A percentile compares a stretch with the other conserved stretches of the same genome.
phyloP scores from a whole-genome alignment of 805 yeast genomes.

The Barnettozyma salicaria region DNA sequence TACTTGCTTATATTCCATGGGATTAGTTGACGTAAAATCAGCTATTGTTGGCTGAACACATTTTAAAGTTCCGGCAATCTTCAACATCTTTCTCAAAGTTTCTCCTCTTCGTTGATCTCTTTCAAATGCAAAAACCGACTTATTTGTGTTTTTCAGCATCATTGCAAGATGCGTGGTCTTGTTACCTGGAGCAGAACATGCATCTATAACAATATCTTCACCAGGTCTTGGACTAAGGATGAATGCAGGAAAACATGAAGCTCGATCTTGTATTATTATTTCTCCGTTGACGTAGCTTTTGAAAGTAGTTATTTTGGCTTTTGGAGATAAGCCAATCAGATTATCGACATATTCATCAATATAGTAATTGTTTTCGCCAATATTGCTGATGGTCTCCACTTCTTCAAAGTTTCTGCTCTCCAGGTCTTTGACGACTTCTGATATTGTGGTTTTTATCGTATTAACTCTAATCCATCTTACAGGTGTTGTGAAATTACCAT shows the following conservation, averaged over 20 bases:
- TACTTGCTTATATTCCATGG: constrained; percentile 54
- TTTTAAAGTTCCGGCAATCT: constrained; percentile 58
- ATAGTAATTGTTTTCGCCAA: constrained; percentile 54
- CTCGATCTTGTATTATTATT: constrained; percentile 89
- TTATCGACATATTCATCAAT: constrained; percentile 69
- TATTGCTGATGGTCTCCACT: constrained; percentile 40
- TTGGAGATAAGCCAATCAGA: constrained; percentile 77
- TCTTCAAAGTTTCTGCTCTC: constrained; percentile 33
- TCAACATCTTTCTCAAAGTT: constrained; percentile 69
- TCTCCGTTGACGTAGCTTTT: constrained; percentile 68
- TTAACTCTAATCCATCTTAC: constrained; percentile 79
- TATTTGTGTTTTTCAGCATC: constrained; percentile 36
- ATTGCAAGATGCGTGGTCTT: constrained; percentile 92
- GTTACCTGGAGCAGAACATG: constrained; percentile 98
- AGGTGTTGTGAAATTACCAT: constrained; percentile 52
- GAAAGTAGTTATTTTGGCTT: constrained; percentile 61
- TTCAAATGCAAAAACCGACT: constrained; percentile 74
- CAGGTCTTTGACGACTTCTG: constrained; percentile 31
- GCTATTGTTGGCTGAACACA: constrained; percentile 46
- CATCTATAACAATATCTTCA: constrained; percentile 70
- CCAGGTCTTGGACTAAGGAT: constrained; percentile 55
- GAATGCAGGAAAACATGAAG: constrained; percentile 93
- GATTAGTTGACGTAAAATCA: constrained; percentile 36
- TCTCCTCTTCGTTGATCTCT: constrained; percentile 69
- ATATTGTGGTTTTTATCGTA: constrained; percentile 42